These are phyloP conservation scores for Lipomyces kockii DNA, from an alignment of 805 yeast species.

Conservation along the genomic window DNA sequence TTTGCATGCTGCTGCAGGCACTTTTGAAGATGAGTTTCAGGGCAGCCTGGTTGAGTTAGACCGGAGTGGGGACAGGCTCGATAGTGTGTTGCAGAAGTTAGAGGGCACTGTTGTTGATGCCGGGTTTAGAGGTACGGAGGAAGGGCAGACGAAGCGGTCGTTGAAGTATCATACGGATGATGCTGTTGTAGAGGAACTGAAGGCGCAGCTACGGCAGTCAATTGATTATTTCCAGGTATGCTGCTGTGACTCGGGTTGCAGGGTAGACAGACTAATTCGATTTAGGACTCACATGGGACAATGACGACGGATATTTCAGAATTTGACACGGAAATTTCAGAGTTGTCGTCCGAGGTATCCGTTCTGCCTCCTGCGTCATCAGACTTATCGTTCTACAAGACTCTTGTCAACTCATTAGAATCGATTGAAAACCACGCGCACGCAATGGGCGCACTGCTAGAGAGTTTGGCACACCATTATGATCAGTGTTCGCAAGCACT, in stretches of 20 bases:
- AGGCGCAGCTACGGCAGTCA: slow-evolving; percentile 43
- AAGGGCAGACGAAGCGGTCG: slow-evolving; percentile 27
- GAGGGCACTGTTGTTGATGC: slow-evolving; percentile 48
- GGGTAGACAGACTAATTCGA: background rate
- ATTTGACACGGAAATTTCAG: slow-evolving; percentile 43
- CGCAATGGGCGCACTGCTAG: slow-evolving; percentile 71
- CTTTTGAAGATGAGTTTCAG: slow-evolving; percentile 40
- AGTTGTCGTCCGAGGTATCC: slow-evolving; percentile 42
- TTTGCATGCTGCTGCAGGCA: slow-evolving; percentile 33
- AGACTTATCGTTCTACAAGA: background rate
- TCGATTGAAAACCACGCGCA: slow-evolving; percentile 53
- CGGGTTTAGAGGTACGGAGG: slow-evolving; percentile 38
- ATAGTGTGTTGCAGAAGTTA: slow-evolving; percentile 45
- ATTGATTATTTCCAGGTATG: slow-evolving; percentile 43
- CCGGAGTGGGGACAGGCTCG: slow-evolving; percentile 44
- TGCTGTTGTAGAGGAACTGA: slow-evolving; percentile 45
- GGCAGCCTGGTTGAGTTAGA: slow-evolving; percentile 45
- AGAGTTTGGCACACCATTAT: slow-evolving; percentile 77
- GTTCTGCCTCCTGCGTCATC: background rate
- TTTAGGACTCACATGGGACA: slow-evolving; percentile 12
- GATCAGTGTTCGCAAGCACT: slow-evolving; percentile 71
- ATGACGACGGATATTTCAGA: slow-evolving; percentile 40
- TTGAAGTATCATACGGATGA: slow-evolving; percentile 58
- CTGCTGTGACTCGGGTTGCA: too few species aligned
- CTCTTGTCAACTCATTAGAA: slow-evolving; percentile 26